A percentile compares a stretch with the other conserved stretches of the same genome.
Conservation (phyloP, 768 basidiomycete species). For the Pisolithus albus region DNA sequence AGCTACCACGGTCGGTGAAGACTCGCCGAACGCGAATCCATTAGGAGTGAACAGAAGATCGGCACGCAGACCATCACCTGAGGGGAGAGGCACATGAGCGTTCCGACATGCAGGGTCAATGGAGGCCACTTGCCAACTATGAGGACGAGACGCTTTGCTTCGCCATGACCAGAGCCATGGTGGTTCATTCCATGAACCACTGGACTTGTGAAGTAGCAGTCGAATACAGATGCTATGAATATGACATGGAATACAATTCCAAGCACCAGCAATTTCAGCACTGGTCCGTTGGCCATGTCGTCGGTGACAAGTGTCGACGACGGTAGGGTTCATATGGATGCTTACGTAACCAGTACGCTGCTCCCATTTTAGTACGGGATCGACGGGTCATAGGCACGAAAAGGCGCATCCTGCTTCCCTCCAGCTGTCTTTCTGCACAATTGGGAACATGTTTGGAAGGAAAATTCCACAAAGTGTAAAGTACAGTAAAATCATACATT, state of each 20-base stretch:
- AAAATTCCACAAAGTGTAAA: too few relatives aligned
- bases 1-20: conserved; percentile 55
- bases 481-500: too few relatives aligned
- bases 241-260: conserved; percentile 71
- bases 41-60: conserved; percentile 68
- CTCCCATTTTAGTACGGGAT: too few relatives aligned
- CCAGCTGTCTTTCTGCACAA: too few relatives aligned
- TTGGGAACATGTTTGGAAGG: too few relatives aligned
- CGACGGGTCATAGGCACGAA: too few relatives aligned
- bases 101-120: too few relatives aligned
- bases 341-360: too few relatives aligned
- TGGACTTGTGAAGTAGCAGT: conserved; percentile 84
- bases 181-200: conserved; percentile 73
- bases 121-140: conserved; percentile 54
- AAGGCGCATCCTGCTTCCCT: too few relatives aligned
- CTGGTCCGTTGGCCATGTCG: conserved; percentile 13
- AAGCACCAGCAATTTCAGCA: conserved; percentile 45
- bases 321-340: too few relatives aligned
- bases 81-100: background rate
- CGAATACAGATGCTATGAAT: conserved; percentile 69
- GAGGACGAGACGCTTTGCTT: conserved; percentile 69
- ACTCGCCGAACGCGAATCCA: conserved; percentile 45
- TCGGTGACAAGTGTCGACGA: too few relatives aligned
- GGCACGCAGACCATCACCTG: conserved; percentile 80
- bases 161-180: conserved; percentile 37